These are phyloP conservation scores for Globisporangium takayamanum DNA, from an alignment of 352 stramenopile genomes.

Conservation along the genomic window DNA sequence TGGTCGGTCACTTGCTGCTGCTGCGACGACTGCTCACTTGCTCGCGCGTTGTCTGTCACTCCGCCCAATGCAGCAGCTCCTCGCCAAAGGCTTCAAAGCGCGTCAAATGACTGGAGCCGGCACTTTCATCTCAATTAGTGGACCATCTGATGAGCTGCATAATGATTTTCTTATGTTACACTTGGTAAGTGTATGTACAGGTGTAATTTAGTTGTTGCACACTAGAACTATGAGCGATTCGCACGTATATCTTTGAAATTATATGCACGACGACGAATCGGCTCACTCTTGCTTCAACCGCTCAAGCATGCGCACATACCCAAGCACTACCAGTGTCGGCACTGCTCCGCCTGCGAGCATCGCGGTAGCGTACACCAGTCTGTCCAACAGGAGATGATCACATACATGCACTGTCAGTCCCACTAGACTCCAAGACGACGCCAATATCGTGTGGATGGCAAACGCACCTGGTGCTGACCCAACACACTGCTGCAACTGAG, in stretches of 20 bases:
- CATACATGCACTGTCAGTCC: neutral
- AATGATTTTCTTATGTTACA: neutral
- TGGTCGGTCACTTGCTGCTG: neutral
- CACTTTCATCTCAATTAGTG: neutral
- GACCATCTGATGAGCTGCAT: neutral
- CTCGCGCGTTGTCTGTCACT: too few relatives aligned
- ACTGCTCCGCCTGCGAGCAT: conserved; percentile 25
- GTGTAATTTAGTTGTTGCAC: neutral
- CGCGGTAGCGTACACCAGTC: conserved; percentile 41
- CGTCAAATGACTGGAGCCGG: conserved; percentile 42
- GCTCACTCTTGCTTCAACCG: conserved; percentile 30
- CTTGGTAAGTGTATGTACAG: neutral
- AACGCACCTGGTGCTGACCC: conserved; percentile 44
- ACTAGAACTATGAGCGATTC: neutral
- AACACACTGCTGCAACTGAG: conserved; percentile 33
- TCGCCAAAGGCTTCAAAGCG: neutral
- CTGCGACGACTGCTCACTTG: neutral
- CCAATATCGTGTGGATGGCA: neutral
- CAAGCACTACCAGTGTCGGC: conserved; percentile 23
- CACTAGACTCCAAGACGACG: neutral
- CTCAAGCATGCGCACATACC: conserved; percentile 15
- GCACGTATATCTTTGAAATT: neutral
- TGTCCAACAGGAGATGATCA: conserved; percentile 7
- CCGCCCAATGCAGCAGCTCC: conserved; percentile 2
- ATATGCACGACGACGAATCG: neutral